Conservation (phyloP, 495 filamentous ascomycete genomes). For the Penicillium samsonianum region DNA sequence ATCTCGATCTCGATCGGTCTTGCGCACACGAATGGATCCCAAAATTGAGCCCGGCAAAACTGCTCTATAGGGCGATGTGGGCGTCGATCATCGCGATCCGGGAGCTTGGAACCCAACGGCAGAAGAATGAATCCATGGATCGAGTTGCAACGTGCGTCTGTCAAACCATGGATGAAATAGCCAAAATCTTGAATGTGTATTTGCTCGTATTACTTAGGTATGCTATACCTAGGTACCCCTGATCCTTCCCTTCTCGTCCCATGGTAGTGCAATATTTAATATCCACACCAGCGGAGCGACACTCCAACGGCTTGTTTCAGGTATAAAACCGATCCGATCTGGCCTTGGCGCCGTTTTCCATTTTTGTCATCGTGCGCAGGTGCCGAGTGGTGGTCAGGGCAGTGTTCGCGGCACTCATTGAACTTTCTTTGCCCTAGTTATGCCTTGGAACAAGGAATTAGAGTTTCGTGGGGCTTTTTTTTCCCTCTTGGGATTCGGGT, state of each 20-base stretch:
- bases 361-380: conserved; percentile 1
- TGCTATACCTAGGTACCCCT: conserved; percentile 5
- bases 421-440: conserved; percentile 8
- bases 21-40: background rate
- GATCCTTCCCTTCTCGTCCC: conserved; percentile 1
- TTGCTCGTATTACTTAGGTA: background rate
- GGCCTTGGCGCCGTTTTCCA: conserved; percentile 13
- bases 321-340: conserved; percentile 5
- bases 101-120: conserved; percentile 29
- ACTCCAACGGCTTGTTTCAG: conserved; percentile 10
- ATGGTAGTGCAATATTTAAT: background rate
- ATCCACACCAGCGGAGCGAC: background rate
- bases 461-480: background rate
- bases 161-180: conserved; percentile 1
- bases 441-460: background rate
- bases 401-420: conserved; percentile 5
- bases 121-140: conserved; percentile 11
- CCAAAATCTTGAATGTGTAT: background rate
- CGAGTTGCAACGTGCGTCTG: background rate
- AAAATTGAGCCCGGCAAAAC: conserved; percentile 15
- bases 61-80: conserved; percentile 17
- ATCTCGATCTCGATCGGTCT: conserved; percentile 2
- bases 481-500: background rate
- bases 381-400: conserved; percentile 5
- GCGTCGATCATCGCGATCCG: conserved; percentile 30